Conservation (phyloP, 139 green algal genomes). For the Chlamydomonas sphaeroides region DNA sequence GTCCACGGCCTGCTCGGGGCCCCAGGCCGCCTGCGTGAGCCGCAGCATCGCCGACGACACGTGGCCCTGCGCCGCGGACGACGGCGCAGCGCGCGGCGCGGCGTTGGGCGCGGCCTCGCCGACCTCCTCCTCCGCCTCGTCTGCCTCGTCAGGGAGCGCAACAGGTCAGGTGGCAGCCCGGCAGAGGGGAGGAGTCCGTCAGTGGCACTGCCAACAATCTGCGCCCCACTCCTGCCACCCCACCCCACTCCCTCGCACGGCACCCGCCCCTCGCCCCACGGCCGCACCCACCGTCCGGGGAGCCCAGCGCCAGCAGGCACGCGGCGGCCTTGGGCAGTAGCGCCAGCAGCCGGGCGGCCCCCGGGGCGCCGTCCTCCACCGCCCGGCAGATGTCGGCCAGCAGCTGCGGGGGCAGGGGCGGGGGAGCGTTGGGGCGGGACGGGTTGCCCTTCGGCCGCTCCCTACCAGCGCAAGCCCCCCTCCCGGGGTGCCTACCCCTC, state of each 20-base stretch:
- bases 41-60: background rate
- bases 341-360: conserved; percentile 5
- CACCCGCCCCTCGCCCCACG: background rate
- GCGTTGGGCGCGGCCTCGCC: background rate
- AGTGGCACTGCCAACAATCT: background rate
- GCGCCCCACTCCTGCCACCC: background rate
- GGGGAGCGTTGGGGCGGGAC: too few species aligned
- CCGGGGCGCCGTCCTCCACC: background rate
- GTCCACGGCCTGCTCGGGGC: background rate
- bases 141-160: background rate
- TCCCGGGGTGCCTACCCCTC: too few species aligned
- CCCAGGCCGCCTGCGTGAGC: conserved; percentile 1
- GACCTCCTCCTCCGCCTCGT: background rate
- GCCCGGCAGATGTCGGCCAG: background rate
- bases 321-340: conserved; percentile 13
- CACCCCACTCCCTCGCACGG: background rate
- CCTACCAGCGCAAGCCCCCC: too few species aligned
- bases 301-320: background rate
- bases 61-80: background rate
- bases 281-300: background rate
- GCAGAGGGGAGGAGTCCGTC: background rate
- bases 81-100: background rate
- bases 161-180: background rate
- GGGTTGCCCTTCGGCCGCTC: background rate
- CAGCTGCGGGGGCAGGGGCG: background rate